Base-by-base conservation (phyloP, 2,329 filamentous ascomycete genomes). In the Claviceps pazoutovae region DNA sequence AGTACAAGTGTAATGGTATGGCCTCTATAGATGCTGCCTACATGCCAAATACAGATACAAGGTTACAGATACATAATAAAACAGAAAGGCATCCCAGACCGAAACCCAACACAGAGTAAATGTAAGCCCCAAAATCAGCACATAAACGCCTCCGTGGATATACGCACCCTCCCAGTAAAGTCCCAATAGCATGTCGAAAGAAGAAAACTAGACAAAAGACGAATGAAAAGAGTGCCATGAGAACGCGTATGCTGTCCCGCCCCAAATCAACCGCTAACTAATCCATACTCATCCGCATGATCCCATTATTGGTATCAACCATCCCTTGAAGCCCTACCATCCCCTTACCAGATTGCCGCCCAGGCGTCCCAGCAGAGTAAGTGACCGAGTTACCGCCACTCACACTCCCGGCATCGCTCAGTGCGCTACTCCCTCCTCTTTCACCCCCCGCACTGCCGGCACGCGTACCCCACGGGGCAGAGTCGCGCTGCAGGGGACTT, bases 221-320 rank as follows among this genome's bases (percentile, higher is more conserved):
- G 36, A 23, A 26, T 26, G 23, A 23, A 16, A 52, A 45, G 38
- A 14, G 19, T 45, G 6, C 9, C 19, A 23, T 17, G 45, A 30
- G 26, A 16, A 11, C 5, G 14, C 14, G 13, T 7, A 46, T 49
- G 48, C 38, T 55, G 52, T 30, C 42, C 13, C 5, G 3, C n/a
- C 8, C 30, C 30, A 11, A 34, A 34, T 34, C 30, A 34, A 16
- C 34, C 23, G 3, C 16, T 49, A 14, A 36, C 30, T 52, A 95
- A 66, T 96, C 90, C 61, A 96, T 95, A 66, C 87, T 95, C 86
- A 97, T 93, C 61, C 91, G 89, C 84, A 95, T 95, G 57, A 96
- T 75, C 1, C 89, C 87, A 65, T 96, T 91, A 64, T 88, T 88
- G n/a, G 91, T 91, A 67, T 96, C 91, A 17, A 80, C 85, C 90